Percentiles rank a stretch among this genome's conserved stretches.
Evolutionary conservation across 768 basidiomycete species (phyloP).

Genomic region (Mrakia blollopis): DNA sequence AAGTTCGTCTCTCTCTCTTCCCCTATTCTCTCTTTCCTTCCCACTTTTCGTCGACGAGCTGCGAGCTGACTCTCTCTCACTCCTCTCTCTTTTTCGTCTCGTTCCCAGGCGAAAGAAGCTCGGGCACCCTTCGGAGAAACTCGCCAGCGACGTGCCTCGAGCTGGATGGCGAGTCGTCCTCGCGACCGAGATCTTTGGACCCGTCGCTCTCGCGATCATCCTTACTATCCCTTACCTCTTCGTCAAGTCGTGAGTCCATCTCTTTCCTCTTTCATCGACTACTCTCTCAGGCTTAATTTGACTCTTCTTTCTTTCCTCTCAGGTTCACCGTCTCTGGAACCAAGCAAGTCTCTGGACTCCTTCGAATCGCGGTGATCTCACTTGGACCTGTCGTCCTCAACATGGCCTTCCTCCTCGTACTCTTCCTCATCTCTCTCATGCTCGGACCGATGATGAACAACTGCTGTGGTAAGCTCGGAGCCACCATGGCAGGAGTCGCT

Average conservation of each 20-base stretch:
- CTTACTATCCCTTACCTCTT: slow-evolving; percentile 82
- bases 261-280: not conserved
- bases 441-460: slow-evolving; percentile 70
- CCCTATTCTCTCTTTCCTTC: no score
- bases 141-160: slow-evolving; percentile 89
- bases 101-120: slow-evolving; percentile 79
- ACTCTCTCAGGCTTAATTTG: slow-evolving; percentile 50
- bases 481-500: slow-evolving; percentile 83
- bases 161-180: slow-evolving; percentile 88
- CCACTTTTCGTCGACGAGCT: no score
- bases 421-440: slow-evolving; percentile 88
- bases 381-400: slow-evolving; percentile 96
- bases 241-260: slow-evolving; percentile 45
- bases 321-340: slow-evolving; percentile 34
- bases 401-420: slow-evolving; percentile 70
- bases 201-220: slow-evolving; percentile 73
- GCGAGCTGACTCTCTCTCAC: no score
- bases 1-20: slow-evolving; percentile 49
- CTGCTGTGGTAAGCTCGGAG: slow-evolving; percentile 81
- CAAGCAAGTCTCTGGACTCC: slow-evolving; percentile 68
- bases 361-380: slow-evolving; percentile 88
- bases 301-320: not conserved
- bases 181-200: slow-evolving; percentile 80
- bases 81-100: no score
- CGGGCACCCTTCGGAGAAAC: slow-evolving; percentile 93